phyloP scores from a whole-genome alignment of 208 protist genomes.

The Wallacemonas rigidus region DNA sequence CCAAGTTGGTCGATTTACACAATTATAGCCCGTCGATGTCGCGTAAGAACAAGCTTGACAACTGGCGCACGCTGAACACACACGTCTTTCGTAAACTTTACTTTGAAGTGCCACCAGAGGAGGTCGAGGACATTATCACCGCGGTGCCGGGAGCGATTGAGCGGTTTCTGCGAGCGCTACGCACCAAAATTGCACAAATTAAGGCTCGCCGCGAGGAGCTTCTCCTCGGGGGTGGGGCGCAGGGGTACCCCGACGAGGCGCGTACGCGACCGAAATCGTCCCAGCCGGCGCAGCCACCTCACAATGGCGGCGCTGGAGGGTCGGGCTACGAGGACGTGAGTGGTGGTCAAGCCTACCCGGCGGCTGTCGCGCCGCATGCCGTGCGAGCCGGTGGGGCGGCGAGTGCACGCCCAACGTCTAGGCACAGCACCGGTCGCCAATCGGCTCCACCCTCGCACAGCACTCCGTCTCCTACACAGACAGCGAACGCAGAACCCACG shows the following conservation, averaged over 20 bases:
- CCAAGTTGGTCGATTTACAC: conserved; percentile 97
- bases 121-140: conserved; percentile 90
- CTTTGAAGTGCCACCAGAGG: conserved; percentile 87
- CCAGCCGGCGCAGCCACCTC: no score
- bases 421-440: background rate
- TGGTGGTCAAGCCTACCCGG: background rate
- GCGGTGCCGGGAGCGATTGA: conserved; percentile 93
- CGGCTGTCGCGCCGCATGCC: background rate
- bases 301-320: no score
- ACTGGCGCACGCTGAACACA: conserved; percentile 96
- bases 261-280: no score
- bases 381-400: background rate
- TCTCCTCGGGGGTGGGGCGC: background rate
- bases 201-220: conserved; percentile 56
- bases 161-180: conserved; percentile 91
- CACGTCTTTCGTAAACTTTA: conserved; percentile 95
- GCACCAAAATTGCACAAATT: conserved; percentile 89
- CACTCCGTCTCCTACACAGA: background rate
- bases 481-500: background rate
- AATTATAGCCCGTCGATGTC: conserved; percentile 96
- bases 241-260: background rate
- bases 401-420: background rate
- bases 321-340: background rate
- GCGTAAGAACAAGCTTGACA: conserved; percentile 93
- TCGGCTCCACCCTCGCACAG: background rate